Conservation (phyloP, 371 early-diverging fungal species). For the Mucor circinelloides region DNA sequence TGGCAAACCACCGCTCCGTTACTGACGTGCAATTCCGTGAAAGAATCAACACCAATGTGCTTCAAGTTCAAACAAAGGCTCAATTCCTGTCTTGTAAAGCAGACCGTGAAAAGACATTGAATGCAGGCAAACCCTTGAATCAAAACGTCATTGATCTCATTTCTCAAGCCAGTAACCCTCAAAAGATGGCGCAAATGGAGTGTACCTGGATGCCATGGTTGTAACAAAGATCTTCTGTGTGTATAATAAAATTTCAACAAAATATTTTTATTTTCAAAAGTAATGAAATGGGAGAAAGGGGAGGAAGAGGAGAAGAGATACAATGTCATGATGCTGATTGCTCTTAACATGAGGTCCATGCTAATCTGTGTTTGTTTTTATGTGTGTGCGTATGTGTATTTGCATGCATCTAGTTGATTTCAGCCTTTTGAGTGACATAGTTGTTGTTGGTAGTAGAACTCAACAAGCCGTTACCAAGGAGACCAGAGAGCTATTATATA, state of each 20-base stretch:
- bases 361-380: background rate
- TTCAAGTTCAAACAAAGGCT: constrained; percentile 72
- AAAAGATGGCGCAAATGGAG: constrained; percentile 93
- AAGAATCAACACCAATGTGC: constrained; percentile 68
- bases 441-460: constrained; percentile 9
- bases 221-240: constrained; percentile 30
- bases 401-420: background rate
- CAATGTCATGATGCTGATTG: background rate
- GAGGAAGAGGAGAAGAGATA: background rate
- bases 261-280: background rate
- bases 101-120: constrained; percentile 70
- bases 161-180: constrained; percentile 88
- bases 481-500: background rate
- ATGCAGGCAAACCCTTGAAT: constrained; percentile 59
- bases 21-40: constrained; percentile 68
- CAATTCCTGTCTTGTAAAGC: constrained; percentile 74
- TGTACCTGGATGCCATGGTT: constrained; percentile 85
- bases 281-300: background rate
- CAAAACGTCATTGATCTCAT: constrained; percentile 87
- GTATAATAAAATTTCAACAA: background rate
- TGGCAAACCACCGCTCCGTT: constrained; percentile 56
- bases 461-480: constrained; percentile 15
- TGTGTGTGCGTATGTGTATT: background rate
- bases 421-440: constrained; percentile 11
- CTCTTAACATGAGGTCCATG: background rate